Conservation (phyloP, 1,284 basidiomycete species). For the Athelia sp. region DNA sequence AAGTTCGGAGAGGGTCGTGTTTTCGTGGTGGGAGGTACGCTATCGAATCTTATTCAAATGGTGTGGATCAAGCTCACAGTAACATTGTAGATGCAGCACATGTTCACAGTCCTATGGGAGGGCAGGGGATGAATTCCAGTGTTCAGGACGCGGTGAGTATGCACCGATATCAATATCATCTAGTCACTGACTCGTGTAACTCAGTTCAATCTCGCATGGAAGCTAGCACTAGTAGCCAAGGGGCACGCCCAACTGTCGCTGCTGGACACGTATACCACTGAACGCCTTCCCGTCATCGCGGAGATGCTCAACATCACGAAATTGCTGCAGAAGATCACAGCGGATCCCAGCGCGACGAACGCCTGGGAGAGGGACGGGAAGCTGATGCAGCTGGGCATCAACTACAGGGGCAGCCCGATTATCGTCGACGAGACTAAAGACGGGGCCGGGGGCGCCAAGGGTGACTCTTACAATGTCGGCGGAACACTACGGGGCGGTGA, state of each 20-base stretch:
- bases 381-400: constrained; percentile 21
- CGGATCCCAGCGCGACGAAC: not conserved
- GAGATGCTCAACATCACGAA: constrained; percentile 32
- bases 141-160: constrained; percentile 3
- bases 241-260: constrained; percentile 13
- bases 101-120: constrained; percentile 21
- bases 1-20: constrained; percentile 23
- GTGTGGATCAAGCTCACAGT: not conserved
- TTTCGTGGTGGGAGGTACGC: constrained; percentile 30
- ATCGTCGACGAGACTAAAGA: constrained; percentile 18
- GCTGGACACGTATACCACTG: constrained; percentile 36
- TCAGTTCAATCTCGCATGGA: constrained; percentile 39
- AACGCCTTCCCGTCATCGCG: constrained; percentile 35
- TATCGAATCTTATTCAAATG: constrained; percentile 6
- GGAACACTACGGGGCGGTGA: constrained; percentile 34
- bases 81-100: constrained; percentile 14
- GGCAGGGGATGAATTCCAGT: constrained; percentile 5
- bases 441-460: not conserved
- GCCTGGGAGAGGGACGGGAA: constrained; percentile 10
- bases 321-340: constrained; percentile 8
- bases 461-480: constrained; percentile 12
- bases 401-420: constrained; percentile 27
- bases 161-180: too few species aligned
- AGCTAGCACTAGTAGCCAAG: constrained; percentile 39
- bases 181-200: constrained; percentile 2